These are phyloP conservation scores for Macrotyloma uniflorum DNA, from an alignment of 306 rosid species.

Conservation along the genomic window DNA sequence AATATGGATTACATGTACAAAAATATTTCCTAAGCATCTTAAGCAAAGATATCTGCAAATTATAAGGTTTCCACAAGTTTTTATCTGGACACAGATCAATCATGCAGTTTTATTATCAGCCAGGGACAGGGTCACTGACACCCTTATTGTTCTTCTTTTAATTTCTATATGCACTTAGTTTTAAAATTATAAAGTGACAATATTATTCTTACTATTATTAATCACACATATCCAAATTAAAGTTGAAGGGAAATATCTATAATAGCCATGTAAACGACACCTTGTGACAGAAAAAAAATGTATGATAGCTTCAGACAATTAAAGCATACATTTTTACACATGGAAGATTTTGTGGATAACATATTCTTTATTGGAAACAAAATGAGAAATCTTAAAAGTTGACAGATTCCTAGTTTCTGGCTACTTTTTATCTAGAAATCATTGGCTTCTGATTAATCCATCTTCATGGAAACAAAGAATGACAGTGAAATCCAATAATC, in stretches of 20 bases:
- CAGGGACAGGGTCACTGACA: background rate
- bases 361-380: background rate
- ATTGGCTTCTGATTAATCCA: background rate
- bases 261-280: background rate
- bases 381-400: background rate
- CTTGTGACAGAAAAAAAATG: background rate
- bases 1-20: constrained; percentile 52
- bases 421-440: background rate
- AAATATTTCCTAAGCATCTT: constrained; percentile 40
- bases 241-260: background rate
- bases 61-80: constrained; percentile 42
- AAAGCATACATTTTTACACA: constrained; percentile 22
- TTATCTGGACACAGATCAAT: constrained; percentile 40
- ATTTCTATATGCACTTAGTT: background rate
- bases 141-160: background rate
- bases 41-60: constrained; percentile 32
- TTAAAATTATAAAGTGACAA: background rate
- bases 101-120: constrained; percentile 36
- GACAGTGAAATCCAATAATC: background rate
- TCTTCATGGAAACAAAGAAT: background rate
- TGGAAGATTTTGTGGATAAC: constrained; percentile 17
- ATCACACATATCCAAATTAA: background rate
- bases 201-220: background rate
- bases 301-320: background rate
- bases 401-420: constrained; percentile 28